Evolutionary conservation across 2,329 filamentous ascomycete species (phyloP), one percentile per base, ranked within the genome.

Genomic region (Venturia asperata): DNA sequence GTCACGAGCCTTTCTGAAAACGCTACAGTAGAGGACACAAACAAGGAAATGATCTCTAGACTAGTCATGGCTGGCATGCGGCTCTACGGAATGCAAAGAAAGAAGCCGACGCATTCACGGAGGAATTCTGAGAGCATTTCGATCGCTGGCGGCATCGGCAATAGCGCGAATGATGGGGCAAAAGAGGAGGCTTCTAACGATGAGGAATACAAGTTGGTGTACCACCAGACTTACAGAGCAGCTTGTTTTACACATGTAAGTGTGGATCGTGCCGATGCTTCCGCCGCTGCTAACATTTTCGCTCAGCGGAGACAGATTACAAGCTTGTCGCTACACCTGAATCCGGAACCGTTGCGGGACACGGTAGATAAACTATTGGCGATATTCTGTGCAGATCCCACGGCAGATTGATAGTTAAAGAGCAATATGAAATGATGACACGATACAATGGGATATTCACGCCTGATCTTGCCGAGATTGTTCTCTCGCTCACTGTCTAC

Each of bases 31-130:
- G 75, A 78, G 63, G 71, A 71, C 3, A 69, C 73, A n/a, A 83
- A 83, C 70, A 82, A 81, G 66, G 78, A 80, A n/a, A 70, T 77
- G 2, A 72, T 83, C 3, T 78, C 79, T 0, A 75, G 78, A n/a
- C 73, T 81, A 5, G 77, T 82, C 30, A 80, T 83, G 78, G 78
- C 81, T 6, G 81, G 79, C 4, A 81, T 83, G 80, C 79, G 81
- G 1, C 75, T 83, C 67, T 76, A 82, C 67, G 81, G 81, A 1
- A 67, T 81, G 10, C 76, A 79, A 43, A 72, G 74, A 52, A 79
- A 76, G 70, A 72, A 76, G 69, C 64, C 5, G 37, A 71, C 63
- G 52, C 72, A 70, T 49, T 71, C 41, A 21, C 19, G 65, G 5
- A 62, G 49, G 17, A 37, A 61, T 62, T 52, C 47, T 4, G 55